Base-by-base conservation (phyloP, 495 filamentous ascomycete species). In the Corynascus novoguineensis region DNA sequence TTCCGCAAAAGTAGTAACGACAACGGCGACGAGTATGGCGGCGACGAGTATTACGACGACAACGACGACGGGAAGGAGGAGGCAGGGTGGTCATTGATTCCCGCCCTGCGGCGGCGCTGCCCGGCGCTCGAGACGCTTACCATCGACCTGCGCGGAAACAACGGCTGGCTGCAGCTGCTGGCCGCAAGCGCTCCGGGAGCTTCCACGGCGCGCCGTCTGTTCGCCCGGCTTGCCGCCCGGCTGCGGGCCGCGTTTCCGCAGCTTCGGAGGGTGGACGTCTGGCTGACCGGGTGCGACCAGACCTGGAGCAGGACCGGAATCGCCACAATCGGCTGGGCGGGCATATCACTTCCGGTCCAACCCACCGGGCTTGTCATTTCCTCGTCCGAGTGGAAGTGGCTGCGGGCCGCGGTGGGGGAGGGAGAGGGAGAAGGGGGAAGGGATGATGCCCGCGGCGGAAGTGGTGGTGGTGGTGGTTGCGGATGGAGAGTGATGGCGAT, bases 1-100 rank as follows among this genome's bases (percentile, higher is more conserved):
- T 19, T 22, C 57, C 22, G 38, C 24, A 12, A 4, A 64, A 7
- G 71, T 68, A 1, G 67, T 69, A 3, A 57, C 61, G 25, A 68
- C 75, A 66, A n/a, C n/a, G n/a, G n/a, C n/a, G n/a, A n/a, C n/a
- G n/a, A n/a, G n/a, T n/a, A n/a, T n/a, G n/a, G n/a, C n/a, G n/a
- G n/a, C n/a, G n/a, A n/a, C n/a, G n/a, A n/a, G n/a, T n/a, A n/a
- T n/a, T n/a, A n/a, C n/a, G 9, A 5, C 8, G 22, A 25, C 17
- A n/a, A 17, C 10, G n/a, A 34, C 21, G 17, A 14, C 27, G 22
- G 19, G 6, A 42, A 22, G 17, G 25, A 8, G 12, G 25, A 15
- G 8, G 28, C 28, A n/a, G 3, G 28, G n/a, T n/a, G 28, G 24
- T 31, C 40, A 12, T 25, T 54, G 24, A 32, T 60, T 9, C 32